Evolutionary conservation across 805 yeast genomes (phyloP).

Genomic region (Candida tibetensis): DNA sequence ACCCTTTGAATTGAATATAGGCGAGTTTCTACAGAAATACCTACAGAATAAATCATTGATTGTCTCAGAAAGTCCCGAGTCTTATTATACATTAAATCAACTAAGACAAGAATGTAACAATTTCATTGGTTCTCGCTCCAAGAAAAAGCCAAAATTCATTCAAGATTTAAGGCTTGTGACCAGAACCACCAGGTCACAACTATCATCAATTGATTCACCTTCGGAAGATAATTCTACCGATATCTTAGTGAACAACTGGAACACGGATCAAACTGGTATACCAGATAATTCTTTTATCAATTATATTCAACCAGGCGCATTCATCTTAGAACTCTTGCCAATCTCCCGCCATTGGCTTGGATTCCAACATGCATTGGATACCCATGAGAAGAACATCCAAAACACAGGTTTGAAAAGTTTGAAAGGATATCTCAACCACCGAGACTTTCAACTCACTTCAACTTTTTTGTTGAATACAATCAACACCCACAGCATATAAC

Average conservation of each 20-base stretch:
- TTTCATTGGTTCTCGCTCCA: slow-evolving; percentile 35
- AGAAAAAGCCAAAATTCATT: slow-evolving; percentile 28
- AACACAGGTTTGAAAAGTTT: slow-evolving; percentile 17
- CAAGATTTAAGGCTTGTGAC: slow-evolving; percentile 20
- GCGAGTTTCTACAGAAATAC: slow-evolving; percentile 15
- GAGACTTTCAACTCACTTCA: slow-evolving; percentile 30
- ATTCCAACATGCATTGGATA: slow-evolving; percentile 28
- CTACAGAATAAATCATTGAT: slow-evolving; percentile 5
- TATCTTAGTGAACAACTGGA: slow-evolving; percentile 8
- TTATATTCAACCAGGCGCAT: slow-evolving; percentile 23
- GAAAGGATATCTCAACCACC: slow-evolving; percentile 30
- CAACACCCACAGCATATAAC: neutral
- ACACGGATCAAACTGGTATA: slow-evolving; percentile 25
- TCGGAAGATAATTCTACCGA: neutral
- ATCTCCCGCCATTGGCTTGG: slow-evolving; percentile 30
- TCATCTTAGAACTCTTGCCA: slow-evolving; percentile 32
- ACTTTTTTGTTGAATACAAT: slow-evolving; percentile 14
- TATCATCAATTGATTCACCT: neutral
- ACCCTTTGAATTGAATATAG: slow-evolving; percentile 40
- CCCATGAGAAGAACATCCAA: slow-evolving; percentile 17
- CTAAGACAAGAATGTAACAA: slow-evolving; percentile 10
- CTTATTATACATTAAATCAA: slow-evolving; percentile 8
- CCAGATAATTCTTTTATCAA: slow-evolving; percentile 34
- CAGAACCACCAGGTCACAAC: slow-evolving; percentile 19
- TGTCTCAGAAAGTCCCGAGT: neutral